Percentiles rank a stretch among this genome's conserved stretches.
Conservation (phyloP, 306 rosid genomes). For the Dalbergia cultrata region DNA sequence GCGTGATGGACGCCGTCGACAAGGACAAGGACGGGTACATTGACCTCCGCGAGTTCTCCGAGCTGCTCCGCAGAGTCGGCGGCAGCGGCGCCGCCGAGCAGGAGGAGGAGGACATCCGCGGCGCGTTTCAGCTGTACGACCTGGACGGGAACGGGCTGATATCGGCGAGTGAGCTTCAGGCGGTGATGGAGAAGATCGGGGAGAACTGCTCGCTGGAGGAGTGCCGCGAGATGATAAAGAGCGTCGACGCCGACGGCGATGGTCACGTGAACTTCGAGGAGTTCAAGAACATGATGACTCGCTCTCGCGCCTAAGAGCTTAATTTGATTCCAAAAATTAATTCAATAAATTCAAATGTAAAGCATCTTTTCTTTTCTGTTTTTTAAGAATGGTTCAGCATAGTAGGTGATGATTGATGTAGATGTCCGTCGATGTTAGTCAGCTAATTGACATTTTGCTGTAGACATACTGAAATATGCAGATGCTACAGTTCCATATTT, state of each 20-base stretch:
- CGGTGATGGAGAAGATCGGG: constrained; percentile 64
- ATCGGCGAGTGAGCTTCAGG: constrained; percentile 66
- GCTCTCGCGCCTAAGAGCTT: not conserved
- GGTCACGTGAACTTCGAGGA: constrained; percentile 75
- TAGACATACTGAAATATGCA: too few relatives aligned
- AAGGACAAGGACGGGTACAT: constrained; percentile 75
- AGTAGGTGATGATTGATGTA: too few relatives aligned
- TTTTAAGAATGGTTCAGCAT: too few relatives aligned
- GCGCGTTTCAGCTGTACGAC: constrained; percentile 72
- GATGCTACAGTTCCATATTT: too few relatives aligned
- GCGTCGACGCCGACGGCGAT: constrained; percentile 75
- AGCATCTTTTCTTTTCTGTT: not conserved
- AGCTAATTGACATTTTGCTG: too few relatives aligned
- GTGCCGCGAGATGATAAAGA: constrained; percentile 54
- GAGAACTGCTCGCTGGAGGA: constrained; percentile 66
- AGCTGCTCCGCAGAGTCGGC: constrained; percentile 49
- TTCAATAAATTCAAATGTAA: not conserved
- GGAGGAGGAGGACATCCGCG: constrained; percentile 60
- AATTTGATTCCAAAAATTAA: not conserved
- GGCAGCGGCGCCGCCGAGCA: not conserved
- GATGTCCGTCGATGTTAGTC: too few relatives aligned
- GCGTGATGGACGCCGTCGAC: constrained; percentile 73
- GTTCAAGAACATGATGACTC: constrained; percentile 83
- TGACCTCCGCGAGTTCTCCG: constrained; percentile 60
- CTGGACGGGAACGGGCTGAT: constrained; percentile 72